Conservation (phyloP, 2,329 filamentous ascomycete genomes). For the Blumeria graminis region DNA sequence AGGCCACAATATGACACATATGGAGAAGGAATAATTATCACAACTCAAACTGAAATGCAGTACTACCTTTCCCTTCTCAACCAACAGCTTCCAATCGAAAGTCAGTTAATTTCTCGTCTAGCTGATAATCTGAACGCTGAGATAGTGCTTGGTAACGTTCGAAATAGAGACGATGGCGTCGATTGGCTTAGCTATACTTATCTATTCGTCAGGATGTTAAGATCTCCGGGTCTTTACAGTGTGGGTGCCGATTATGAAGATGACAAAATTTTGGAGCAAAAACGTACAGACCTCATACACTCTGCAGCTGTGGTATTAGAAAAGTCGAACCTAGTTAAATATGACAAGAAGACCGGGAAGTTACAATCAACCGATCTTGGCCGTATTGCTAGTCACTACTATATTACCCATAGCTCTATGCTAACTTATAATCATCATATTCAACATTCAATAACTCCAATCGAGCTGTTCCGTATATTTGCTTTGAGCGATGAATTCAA, state of each 20-base stretch:
- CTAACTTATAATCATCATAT: constrained; percentile 89
- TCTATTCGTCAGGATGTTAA: constrained; percentile 89
- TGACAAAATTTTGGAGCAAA: constrained; percentile 78
- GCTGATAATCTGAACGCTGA: constrained; percentile 95
- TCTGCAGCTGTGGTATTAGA: constrained; percentile 74
- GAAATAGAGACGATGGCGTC: constrained; percentile 83
- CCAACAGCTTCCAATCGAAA: constrained; percentile 92
- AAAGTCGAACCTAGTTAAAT: constrained; percentile 74
- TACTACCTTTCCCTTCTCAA: constrained; percentile 95
- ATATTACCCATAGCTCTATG: constrained; percentile 93
- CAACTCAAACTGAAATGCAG: constrained; percentile 79
- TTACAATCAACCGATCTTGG: constrained; percentile 84
- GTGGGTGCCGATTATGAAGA: constrained; percentile 91
- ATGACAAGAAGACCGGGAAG: constrained; percentile 79
- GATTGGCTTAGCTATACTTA: constrained; percentile 98
- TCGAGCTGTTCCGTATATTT: constrained; percentile 92
- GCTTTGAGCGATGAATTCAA: constrained; percentile 95
- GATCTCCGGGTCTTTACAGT: constrained; percentile 82
- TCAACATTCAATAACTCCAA: constrained; percentile 74
- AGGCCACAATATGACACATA: constrained; percentile 94
- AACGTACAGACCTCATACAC: constrained; percentile 90
- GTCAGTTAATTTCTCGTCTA: constrained; percentile 76
- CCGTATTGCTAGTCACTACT: constrained; percentile 91
- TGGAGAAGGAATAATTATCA: constrained; percentile 96
- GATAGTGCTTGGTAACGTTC: constrained; percentile 79